Evolutionary conservation across 108 stramenopile genomes (phyloP), one percentile per base, ranked within the genome.

Genomic region (Cyclotella sp.): DNA sequence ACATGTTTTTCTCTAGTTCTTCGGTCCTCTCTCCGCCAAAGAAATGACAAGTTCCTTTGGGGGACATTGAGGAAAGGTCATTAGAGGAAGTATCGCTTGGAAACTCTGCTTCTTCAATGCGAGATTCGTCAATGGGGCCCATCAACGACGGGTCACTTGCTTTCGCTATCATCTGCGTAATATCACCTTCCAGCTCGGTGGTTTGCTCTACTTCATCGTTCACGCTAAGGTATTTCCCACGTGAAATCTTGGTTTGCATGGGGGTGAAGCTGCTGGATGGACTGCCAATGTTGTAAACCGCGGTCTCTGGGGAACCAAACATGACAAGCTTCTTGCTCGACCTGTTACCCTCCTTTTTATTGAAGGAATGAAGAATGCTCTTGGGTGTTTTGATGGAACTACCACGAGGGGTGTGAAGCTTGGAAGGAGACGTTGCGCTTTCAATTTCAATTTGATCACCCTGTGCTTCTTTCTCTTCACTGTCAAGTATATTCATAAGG

Each of bases 221-320:
- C 21, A 9, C 22, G n/a, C 90, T 77, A 0, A 55, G 15, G 58
- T 81, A 90, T 30, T 84, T 79, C 22, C 86, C 85, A 26, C 88
- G 88, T 9, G 62, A 76, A 15, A 51, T 52, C 57, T 82, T 76
- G 24, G 80, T 67, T 26, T 91, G 91, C 87, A 94, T 86, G 12
- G 92, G 95, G 11, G 95, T 94, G 53, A 94, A 70, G 62, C 71
- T 88, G 12, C 79, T 76, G 12, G 93, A 91, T 19, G 95, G 95
- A 65, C 92, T 93, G 10, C 85, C 87, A 34, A 92, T 72, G 66
- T 91, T 87, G 78, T 88, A 96, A 41, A 87, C 79, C 10, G 92
- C 92, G 16, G 89, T 88, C 53, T 87, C 86, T 0, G 93, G 92
- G 41, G 91, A 91, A 9, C 93, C 92, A 76, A 96, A 96, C 15